These are phyloP conservation scores for Ogataea pini DNA, from an alignment of 805 yeast genomes.

Conservation along the genomic window DNA sequence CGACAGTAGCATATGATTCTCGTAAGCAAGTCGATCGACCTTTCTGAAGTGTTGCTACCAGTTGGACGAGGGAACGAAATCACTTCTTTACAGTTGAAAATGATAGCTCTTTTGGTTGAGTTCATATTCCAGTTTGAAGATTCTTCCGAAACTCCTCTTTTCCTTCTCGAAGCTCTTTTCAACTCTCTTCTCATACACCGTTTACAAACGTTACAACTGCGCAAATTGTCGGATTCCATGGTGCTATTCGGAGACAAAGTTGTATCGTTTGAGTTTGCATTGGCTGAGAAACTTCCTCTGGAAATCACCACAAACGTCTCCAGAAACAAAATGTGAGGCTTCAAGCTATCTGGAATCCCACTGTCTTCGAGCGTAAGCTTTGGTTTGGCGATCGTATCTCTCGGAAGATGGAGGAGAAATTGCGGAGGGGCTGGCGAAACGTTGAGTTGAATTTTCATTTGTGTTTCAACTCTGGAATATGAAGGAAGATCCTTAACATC, in stretches of 20 bases:
- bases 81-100: slow-evolving; percentile 89
- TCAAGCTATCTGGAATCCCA: slow-evolving; percentile 48
- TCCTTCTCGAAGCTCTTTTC: slow-evolving; percentile 90
- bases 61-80: slow-evolving; percentile 68
- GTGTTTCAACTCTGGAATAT: slow-evolving; percentile 92
- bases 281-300: slow-evolving; percentile 8
- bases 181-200: slow-evolving; percentile 92
- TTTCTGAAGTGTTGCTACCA: slow-evolving; percentile 30
- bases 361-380: slow-evolving; percentile 65
- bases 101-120: slow-evolving; percentile 76
- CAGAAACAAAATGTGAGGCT: slow-evolving; percentile 58
- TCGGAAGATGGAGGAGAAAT: slow-evolving; percentile 73
- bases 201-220: slow-evolving; percentile 73
- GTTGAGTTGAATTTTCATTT: slow-evolving; percentile 71
- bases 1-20: slow-evolving; percentile 95
- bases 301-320: slow-evolving; percentile 73
- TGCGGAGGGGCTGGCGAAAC: slow-evolving; percentile 79
- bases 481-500: slow-evolving; percentile 66
- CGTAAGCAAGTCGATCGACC: slow-evolving; percentile 53
- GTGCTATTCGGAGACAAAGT: not conserved
- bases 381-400: slow-evolving; percentile 85
- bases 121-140: slow-evolving; percentile 76
- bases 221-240: slow-evolving; percentile 19
- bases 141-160: slow-evolving; percentile 73
- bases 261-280: slow-evolving; percentile 4